These are phyloP conservation scores for Grigorovia transvaalensis DNA, from an alignment of 805 yeast genomes.

Conservation along the genomic window DNA sequence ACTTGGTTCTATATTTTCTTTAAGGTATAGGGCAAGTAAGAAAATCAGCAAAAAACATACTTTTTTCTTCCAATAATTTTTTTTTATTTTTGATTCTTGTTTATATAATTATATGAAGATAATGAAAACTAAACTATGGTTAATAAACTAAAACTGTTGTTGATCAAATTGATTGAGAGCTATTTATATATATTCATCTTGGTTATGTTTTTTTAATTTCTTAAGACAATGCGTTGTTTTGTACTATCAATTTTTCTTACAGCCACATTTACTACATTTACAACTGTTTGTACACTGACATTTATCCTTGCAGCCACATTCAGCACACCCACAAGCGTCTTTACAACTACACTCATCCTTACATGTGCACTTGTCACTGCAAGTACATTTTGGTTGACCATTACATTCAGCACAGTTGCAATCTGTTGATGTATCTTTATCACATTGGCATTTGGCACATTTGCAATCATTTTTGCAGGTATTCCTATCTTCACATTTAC, in stretches of 20 bases:
- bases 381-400: neutral
- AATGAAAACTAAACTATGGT: too few species aligned
- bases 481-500: neutral
- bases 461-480: neutral
- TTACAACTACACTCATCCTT: neutral
- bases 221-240: slow-evolving; percentile 2
- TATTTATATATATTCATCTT: too few species aligned
- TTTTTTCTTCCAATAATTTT: too few species aligned
- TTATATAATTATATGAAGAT: too few species aligned
- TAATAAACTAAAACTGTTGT: too few species aligned
- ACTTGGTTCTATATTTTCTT: neutral
- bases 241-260: slow-evolving; percentile 6
- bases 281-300: neutral
- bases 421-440: neutral
- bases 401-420: neutral
- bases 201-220: neutral
- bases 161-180: too few species aligned
- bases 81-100: too few species aligned
- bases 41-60: too few species aligned
- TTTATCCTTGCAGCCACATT: neutral
- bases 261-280: neutral
- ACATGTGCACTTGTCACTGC: neutral
- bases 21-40: too few species aligned
- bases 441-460: neutral
- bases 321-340: neutral